Conservation (phyloP, 2,329 filamentous ascomycete species). For the Nannizziopsis barbatae region DNA sequence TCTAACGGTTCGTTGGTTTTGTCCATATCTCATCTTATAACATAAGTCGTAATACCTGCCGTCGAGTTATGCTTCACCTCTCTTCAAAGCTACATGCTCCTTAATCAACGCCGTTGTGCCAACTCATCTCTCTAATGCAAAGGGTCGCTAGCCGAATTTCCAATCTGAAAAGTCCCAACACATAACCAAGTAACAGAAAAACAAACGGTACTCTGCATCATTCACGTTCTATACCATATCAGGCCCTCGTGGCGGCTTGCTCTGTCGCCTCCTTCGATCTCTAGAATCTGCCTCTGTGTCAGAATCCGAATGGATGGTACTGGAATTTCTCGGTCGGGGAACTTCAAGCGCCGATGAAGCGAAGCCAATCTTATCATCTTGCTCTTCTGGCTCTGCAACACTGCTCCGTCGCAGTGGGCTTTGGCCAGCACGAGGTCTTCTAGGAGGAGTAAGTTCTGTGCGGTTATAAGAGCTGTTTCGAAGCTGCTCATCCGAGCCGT, state of each 20-base stretch:
- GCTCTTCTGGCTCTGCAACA: conserved; percentile 18
- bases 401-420: conserved; percentile 5
- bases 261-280: conserved; percentile 11
- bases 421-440: conserved; percentile 11
- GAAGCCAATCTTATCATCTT: conserved; percentile 8
- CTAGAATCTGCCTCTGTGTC: conserved; percentile 8
- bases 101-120: too few relatives aligned
- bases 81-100: too few relatives aligned
- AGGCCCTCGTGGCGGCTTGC: conserved; percentile 9
- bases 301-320: background rate
- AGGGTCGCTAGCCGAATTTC: background rate
- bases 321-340: background rate
- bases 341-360: conserved; percentile 3
- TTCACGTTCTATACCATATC: conserved; percentile 11
- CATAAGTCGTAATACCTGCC: too few relatives aligned
- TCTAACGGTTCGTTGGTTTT: too few relatives aligned
- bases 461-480: background rate
- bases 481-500: conserved; percentile 3
- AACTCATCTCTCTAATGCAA: too few relatives aligned
- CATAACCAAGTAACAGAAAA: conserved; percentile 2
- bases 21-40: too few relatives aligned
- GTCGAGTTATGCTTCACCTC: too few relatives aligned
- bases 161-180: background rate
- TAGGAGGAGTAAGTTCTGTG: conserved; percentile 18
- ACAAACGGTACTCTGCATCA: background rate